A percentile compares a stretch with the other conserved stretches of the same genome.
Conservation (phyloP, 352 stramenopile genomes). For the Globisporangium paddicum region DNA sequence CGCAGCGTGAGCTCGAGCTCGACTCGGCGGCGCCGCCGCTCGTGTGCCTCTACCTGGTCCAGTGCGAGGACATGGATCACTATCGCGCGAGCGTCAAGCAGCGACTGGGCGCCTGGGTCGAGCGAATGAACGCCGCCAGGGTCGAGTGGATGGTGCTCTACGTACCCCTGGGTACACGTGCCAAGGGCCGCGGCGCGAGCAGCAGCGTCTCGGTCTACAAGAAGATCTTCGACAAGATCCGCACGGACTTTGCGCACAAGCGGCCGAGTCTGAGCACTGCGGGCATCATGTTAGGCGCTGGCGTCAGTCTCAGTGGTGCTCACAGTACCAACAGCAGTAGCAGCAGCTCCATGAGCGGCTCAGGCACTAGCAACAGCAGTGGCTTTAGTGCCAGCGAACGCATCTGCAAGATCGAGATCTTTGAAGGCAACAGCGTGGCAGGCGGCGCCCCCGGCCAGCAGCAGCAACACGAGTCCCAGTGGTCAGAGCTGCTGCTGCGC, state of each 20-base stretch:
- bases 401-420: conserved; percentile 82
- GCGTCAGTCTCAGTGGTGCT: background rate
- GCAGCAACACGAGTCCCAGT: conserved; percentile 76
- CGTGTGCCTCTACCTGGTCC: conserved; percentile 73
- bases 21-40: conserved; percentile 26
- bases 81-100: conserved; percentile 56
- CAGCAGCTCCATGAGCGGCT: background rate
- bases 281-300: conserved; percentile 12
- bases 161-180: conserved; percentile 74
- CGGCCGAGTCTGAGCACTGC: conserved; percentile 15
- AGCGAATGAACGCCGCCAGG: conserved; percentile 57
- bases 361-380: conserved; percentile 4
- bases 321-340: conserved; percentile 2
- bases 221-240: conserved; percentile 76
- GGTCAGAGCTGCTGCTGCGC: conserved; percentile 65
- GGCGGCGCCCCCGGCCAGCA: conserved; percentile 43
- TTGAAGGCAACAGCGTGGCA: conserved; percentile 65
- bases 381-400: conserved; percentile 26
- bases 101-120: conserved; percentile 53
- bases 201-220: conserved; percentile 47
- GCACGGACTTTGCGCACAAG: conserved; percentile 53
- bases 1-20: conserved; percentile 13
- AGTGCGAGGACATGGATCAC: conserved; percentile 77
- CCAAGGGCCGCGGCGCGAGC: conserved; percentile 29
- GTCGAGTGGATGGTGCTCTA: conserved; percentile 83